Evolutionary conservation across 2,329 filamentous ascomycete species (phyloP), one percentile per base, ranked within the genome.

Genomic region (Colletotrichum salicis): DNA sequence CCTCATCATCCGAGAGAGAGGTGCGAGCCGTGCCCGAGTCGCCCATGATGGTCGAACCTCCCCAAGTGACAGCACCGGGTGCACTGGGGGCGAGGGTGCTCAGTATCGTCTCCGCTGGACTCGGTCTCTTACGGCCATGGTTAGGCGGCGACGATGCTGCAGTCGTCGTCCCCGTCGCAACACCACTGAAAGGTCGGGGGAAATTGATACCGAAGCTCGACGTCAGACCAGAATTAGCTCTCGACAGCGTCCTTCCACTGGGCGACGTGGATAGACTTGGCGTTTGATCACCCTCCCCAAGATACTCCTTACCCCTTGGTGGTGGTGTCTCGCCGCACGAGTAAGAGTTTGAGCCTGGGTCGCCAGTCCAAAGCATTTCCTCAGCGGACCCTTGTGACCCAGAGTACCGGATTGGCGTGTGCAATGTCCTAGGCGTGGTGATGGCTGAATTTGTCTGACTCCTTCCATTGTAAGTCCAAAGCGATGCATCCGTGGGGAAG

Each of bases 261-360:
- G 89, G 89, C 5, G 89, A 92, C 1, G 88, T 90, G 2, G 89
- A 91, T 11, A 91, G 79, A 60, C 87, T 87, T 54, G 88, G 86
- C 0, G 86, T 85, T 51, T 83, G 82, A 61, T 86, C 85, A 33
- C 82, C 79, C 31, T 88, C 85, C 22, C 81, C 81, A 6, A 83
- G 75, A 60, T 84, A 83, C n/a, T 87, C 84, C 64, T 78, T 81
- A 24, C 83, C 81, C 82, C 71, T 84, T 86, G 12, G 83, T 84
- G 0, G 89, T 2, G 90, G 89, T 2, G 89, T 92, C 72, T 91
- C 89, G 33, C 89, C 89, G 71, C 86, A 89, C 0, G 89, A 91
- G 75, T 88, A 90, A 1, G 89, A 90, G 71, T 87, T 86, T 0
- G 86, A 88, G 8, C 82, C 86, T 13, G 86, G 84, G 64, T 91